Base-by-base conservation (phyloP, 805 yeast genomes). In the Dipodascopsis uninucleata region DNA sequence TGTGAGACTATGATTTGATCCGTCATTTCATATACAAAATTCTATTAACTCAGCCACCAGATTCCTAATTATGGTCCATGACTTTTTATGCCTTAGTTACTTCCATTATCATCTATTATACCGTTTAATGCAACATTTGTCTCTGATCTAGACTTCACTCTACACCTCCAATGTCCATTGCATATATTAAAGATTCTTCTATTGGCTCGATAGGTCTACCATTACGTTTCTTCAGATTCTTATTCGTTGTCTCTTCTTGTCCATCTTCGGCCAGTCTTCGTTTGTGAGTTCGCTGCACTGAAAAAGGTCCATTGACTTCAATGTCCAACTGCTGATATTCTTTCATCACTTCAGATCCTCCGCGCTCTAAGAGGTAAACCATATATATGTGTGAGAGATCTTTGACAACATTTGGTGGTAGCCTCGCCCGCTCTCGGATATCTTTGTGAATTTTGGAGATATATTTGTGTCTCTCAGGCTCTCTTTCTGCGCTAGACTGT, bases 351-450 rank as follows among this genome's bases (percentile, higher is more conserved):
- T 37, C 45, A 4, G 56, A 29, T 21, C 46, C 50, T 3, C 55
- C 47, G 9, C 50, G 45, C 31, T 58, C 56, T 8, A 60, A 36
- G 20, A 65, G 47, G 28, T 52, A 53, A 12, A 56, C 59, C 53
- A 60, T 50, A 31, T 55, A 59, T 7, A 31, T 45, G 18, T 58
- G 59, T 6, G 63, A 48, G 21, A 65, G 43, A 32, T 65, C 68
- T 6, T 44, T 48, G 6, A 62, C 41, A 8, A 47, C 40, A 21
- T 39, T 23, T 4, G 60, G 63, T 12, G 63, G 58, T 8, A 64
- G 40, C 16, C 55, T 45, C 3, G 64, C 48, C 24, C 48, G 39
- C 4, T 52, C 37, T 8, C 55, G 51, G n/a, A 60, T 53, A 16
- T 51, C 42, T 16, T 38, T 17, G 20, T 40, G 48, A 8, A 52